phyloP scores from a whole-genome alignment of 1,284 basidiomycete species.

The Ganoderma lingzhi region DNA sequence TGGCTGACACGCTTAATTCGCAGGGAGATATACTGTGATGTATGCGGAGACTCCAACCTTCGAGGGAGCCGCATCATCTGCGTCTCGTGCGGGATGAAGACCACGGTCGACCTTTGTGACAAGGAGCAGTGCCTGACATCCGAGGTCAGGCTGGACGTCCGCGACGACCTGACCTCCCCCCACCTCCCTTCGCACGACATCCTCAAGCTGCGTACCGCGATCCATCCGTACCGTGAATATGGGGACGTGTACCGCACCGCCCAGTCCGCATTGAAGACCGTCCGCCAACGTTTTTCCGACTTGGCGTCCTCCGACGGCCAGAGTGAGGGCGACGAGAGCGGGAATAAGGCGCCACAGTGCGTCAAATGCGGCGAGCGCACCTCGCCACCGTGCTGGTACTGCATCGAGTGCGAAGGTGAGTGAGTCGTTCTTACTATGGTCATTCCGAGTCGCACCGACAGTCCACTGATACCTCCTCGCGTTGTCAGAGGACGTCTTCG shows the following conservation, averaged over 20 bases:
- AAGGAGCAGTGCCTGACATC: slow-evolving; percentile 7
- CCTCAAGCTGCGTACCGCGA: slow-evolving; percentile 13
- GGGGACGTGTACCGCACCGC: slow-evolving; percentile 11
- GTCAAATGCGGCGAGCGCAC: slow-evolving; percentile 5
- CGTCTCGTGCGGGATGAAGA: slow-evolving; percentile 11
- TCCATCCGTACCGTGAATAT: slow-evolving; percentile 11
- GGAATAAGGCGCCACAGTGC: neutral
- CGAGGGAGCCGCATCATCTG: slow-evolving; percentile 14
- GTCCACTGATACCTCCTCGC: neutral
- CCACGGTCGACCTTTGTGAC: slow-evolving; percentile 14
- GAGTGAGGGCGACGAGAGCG: neutral
- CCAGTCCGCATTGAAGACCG: slow-evolving; percentile 1
- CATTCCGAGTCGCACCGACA: no score
- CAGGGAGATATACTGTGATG: slow-evolving; percentile 15
- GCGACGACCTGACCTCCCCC: slow-evolving; percentile 11
- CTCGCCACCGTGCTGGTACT: slow-evolving; percentile 22
- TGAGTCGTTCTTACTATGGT: no score
- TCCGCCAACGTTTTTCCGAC: neutral
- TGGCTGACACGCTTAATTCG: neutral
- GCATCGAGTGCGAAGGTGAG: slow-evolving; percentile 23
- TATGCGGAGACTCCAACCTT: slow-evolving; percentile 2
- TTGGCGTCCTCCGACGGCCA: neutral
- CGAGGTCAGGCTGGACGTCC: slow-evolving; percentile 4
- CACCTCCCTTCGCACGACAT: slow-evolving; percentile 14
- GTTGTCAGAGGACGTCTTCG: neutral